Evolutionary conservation across 495 filamentous ascomycete species (phyloP), one percentile per base, ranked within the genome.

Genomic region (Neurospora hispaniola): DNA sequence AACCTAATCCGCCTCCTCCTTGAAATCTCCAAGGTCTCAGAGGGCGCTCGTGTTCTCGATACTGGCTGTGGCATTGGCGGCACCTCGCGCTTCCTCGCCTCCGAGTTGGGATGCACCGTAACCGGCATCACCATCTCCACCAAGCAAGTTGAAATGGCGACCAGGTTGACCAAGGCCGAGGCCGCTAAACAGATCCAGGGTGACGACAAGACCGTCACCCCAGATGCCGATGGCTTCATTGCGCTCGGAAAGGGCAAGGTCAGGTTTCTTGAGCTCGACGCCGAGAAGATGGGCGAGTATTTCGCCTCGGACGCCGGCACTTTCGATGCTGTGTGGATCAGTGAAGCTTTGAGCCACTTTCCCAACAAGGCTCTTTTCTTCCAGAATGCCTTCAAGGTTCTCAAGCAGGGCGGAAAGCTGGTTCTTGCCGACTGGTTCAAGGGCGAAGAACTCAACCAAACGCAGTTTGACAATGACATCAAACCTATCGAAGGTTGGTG

Each of bases 301-400:
- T 88, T 88, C 72, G 77, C 76, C 7, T 73, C 72, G 2, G 75
- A 77, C 3, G 70, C 35, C 20, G 75, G 44, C 16, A 73, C 68
- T 8, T 88, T 89, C 71, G 86, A 89, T 71, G 81, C 82, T 59
- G 85, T 89, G 14, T 89, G 87, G 87, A 88, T 89, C 72, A 85
- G 83, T 9, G 87, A 89, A 76, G 87, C 87, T 18, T 81, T 89
- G 74, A 86, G 84, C 72, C 87, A 89, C 76, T 82, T 89, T 71
- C 86, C 87, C 0, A 80, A 87, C 40, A 89, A 88, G 77, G 81
- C 81, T 54, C 80, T 88, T 3, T 88, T 88, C 77, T 89, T 88
- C 74, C 74, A 71, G 6, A 88, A 88, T 71, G 83, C 84, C 8
- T 75, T 75, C 27, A 73, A 72, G 44, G 74, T 89, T 74, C 78